Evolutionary conservation across 1,139 yeast species (phyloP).

Genomic region (Blastobotrys arbuscula): DNA sequence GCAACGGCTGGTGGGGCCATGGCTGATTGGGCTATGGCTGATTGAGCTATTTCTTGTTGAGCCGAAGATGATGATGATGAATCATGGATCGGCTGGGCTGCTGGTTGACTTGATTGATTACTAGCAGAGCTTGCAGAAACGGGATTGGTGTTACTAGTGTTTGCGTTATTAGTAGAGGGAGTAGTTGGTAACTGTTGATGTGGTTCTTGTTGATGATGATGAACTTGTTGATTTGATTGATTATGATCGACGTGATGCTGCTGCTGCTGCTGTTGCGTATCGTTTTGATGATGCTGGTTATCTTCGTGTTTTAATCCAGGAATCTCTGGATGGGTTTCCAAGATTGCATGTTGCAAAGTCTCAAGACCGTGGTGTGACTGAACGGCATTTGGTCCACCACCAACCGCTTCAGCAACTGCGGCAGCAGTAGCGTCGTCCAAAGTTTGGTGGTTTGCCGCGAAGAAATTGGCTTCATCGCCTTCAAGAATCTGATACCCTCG

Average conservation of each 20-base stretch:
- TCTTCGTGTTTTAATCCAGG: constrained; percentile 5
- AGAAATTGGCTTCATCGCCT: constrained; percentile 11
- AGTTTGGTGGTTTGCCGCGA: constrained; percentile 11
- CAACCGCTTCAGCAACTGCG: constrained; percentile 11
- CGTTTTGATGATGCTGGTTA: neutral
- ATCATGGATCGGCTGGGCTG: neutral
- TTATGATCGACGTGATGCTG: neutral
- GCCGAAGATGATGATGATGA: constrained; percentile 1
- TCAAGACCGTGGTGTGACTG: constrained; percentile 7
- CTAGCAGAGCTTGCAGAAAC: neutral
- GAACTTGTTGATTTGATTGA: neutral
- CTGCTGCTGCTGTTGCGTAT: neutral
- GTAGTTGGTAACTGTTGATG: constrained; percentile 1
- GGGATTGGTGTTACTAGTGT: too few species aligned
- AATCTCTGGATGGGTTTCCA: constrained; percentile 5
- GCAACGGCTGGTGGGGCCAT: constrained; percentile 6
- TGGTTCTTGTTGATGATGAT: neutral
- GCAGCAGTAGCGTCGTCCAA: constrained; percentile 12
- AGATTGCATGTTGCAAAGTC: neutral
- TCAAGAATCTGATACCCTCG: constrained; percentile 8
- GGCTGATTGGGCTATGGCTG: constrained; percentile 7
- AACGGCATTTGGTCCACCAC: constrained; percentile 6
- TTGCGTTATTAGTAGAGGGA: too few species aligned
- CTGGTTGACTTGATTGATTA: neutral
- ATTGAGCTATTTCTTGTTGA: neutral